Evolutionary conservation across 345 rosid genomes (phyloP), one percentile per base, ranked within the genome.

Genomic region (Acer yangbiense): DNA sequence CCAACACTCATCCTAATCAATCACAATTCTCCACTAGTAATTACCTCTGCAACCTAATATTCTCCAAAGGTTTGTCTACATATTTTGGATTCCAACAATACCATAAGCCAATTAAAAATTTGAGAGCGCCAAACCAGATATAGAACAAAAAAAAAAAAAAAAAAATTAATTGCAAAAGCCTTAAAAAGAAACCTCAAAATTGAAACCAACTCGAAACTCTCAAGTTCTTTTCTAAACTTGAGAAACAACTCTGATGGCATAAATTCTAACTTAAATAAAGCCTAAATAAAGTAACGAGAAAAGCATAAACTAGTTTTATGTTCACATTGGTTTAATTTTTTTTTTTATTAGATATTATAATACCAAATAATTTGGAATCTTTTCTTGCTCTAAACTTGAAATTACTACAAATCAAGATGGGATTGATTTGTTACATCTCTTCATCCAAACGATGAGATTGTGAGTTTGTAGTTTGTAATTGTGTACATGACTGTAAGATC

Each of bases 201-300:
- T 93, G 83, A 92, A 88, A 79, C 98, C 98, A 77, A 93, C 88
- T 54, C 98, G 90, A 76, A 93, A 76, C 7, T 97, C 80, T 93
- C 88, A 60, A 91, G 81, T 82, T 94, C 94, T 86, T 91, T 96
- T 58, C 98, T 88, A 60, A 96, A 91, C 87, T 94, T 96, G 78
- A 96, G 76, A 84, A 92, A 88, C 77, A 96, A 76, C 85, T 96
- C 93, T 9, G 97, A 89, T 7, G 98, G 99, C 61, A 94, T 80
- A 27, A 27, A 27, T 27, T 1, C 29, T 1, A 27, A 27, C 29
- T 27, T 0, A 27, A 27, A 27, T 27, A 27, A 27, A 27, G 29
- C 29, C 29, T 27, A 27, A 27, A 23, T 23, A 23, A 23, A 23
- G 25, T 23, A 23, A 23, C 1, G 1, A 0, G 29, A 2, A 27